Percentiles rank a stretch among this genome's conserved stretches.
Evolutionary conservation across 371 early-diverging fungal species (phyloP).

Genomic region (Enterocytospora artemiae): DNA sequence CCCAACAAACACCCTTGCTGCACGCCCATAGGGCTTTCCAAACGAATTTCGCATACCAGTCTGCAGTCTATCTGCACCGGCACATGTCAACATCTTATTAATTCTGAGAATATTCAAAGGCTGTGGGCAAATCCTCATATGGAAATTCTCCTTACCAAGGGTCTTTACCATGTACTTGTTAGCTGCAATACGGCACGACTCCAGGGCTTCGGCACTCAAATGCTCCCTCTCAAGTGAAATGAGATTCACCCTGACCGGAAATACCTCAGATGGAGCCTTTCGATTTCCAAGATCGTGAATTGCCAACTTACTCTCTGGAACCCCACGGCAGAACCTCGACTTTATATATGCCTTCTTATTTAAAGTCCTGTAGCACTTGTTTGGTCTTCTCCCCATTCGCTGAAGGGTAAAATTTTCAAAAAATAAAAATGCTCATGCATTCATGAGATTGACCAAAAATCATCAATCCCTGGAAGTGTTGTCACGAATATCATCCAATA

Average conservation of each 20-base stretch:
- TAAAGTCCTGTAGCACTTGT: constrained; percentile 69
- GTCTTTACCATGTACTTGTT: constrained; percentile 98
- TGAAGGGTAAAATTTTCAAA: constrained; percentile 17
- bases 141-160: constrained; percentile 98
- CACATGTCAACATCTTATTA: constrained; percentile 99
- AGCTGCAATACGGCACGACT: constrained; percentile 94
- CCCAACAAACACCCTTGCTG: constrained; percentile 96
- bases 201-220: constrained; percentile 93
- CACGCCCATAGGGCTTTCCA: constrained; percentile 96
- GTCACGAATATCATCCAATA: no score
- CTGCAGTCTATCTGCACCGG: constrained; percentile 99
- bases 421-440: no score
- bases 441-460: no score
- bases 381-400: constrained; percentile 58
- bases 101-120: constrained; percentile 98
- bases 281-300: constrained; percentile 96
- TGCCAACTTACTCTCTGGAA: constrained; percentile 94
- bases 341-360: constrained; percentile 99
- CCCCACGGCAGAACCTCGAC: constrained; percentile 98
- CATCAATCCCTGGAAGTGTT: no score
- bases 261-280: constrained; percentile 92
- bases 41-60: constrained; percentile 99
- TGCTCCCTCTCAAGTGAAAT: constrained; percentile 95
- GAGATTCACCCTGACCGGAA: constrained; percentile 88
- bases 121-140: constrained; percentile 95